A percentile compares a stretch with the other conserved stretches of the same genome.
Conservation (phyloP, 1,284 basidiomycete species). For the Apiotrichum brassicae region DNA sequence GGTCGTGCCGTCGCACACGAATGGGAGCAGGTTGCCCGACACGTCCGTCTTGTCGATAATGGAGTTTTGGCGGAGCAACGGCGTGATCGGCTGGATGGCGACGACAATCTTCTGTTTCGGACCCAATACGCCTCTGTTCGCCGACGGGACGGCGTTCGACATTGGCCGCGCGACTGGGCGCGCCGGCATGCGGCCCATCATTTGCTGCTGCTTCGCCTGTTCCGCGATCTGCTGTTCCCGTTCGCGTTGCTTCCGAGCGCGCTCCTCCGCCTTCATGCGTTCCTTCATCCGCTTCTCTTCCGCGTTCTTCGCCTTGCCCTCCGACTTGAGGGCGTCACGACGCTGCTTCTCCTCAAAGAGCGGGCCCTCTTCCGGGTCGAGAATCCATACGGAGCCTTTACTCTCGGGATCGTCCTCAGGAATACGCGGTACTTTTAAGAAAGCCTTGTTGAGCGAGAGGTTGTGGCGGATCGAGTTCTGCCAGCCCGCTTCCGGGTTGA, state of each 20-base stretch:
- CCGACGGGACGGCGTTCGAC: conserved; percentile 15
- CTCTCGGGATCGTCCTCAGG: conserved; percentile 70
- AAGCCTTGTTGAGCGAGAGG: conserved; percentile 77
- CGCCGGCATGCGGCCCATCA: conserved; percentile 11
- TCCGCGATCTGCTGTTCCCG: conserved; percentile 17
- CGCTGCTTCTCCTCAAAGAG: conserved; percentile 45
- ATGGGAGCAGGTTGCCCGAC: conserved; percentile 35
- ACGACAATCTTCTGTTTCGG: conserved; percentile 39
- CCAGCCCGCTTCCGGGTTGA: conserved; percentile 73
- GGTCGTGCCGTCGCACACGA: conserved; percentile 40
- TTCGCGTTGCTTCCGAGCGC: conserved; percentile 31
- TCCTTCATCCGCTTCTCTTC: conserved; percentile 39
- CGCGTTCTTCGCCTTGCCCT: conserved; percentile 44
- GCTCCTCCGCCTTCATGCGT: conserved; percentile 33
- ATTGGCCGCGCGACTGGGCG: conserved; percentile 15
- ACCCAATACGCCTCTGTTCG: conserved; percentile 28
- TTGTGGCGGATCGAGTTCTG: conserved; percentile 93
- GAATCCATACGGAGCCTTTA: conserved; percentile 82
- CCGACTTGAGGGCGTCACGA: conserved; percentile 36
- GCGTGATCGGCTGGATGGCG: conserved; percentile 36
- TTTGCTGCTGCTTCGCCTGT: conserved; percentile 17
- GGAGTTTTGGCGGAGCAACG: conserved; percentile 33
- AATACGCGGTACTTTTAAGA: conserved; percentile 75
- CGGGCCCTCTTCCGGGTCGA: conserved; percentile 59
- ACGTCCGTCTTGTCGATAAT: conserved; percentile 37